Base-by-base conservation (phyloP, 305 asterid species). In the Ajuga reptans region DNA sequence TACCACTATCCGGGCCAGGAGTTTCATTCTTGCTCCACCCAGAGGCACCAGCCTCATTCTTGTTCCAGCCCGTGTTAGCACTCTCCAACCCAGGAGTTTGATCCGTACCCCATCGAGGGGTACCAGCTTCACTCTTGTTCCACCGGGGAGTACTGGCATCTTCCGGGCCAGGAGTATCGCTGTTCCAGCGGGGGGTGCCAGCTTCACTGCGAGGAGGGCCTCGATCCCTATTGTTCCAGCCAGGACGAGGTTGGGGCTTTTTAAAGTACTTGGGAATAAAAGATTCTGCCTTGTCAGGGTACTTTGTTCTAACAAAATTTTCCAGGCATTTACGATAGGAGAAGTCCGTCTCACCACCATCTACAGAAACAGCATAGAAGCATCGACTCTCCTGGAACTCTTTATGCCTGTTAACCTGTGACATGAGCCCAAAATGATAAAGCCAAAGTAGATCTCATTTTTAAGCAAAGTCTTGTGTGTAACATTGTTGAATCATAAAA, bases 321-420 rank as follows among this genome's bases (percentile, higher is more conserved):
- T 93, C 91, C 71, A 93, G 81, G 64, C 97, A 82, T 70, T 93
- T 93, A 0, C 88, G 82, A 68, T 85, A 90, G 4, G 99, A 93
- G 75, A 93, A 93, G 64, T 93, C 99, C 52, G 81, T 80, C 75
- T 89, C 84, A 16, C 69, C 76, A n/a, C 87, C 91, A 79, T 90
- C 93, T 10, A 78, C 73, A 1, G 97, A 73, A 37, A 93, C 97
- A 46, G 77, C 90, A 27, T 74, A 91, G 74, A 90, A 89, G 79
- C 99, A 93, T 75, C 99, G 78, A 17, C 87, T 88, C 15, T 84
- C 96, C 76, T 82, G 94, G 82, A 87, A 89, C 66, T 75, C 83
- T 7, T 42, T 77, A 37, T 89, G 99, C 75, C 71, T 87, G 55
- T 65, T 80, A 17, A 93, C 85, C 99, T 93, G 94, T 74, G 50